Conservation (phyloP, 2,329 filamentous ascomycete genomes). For the Waltergamsia citrina region DNA sequence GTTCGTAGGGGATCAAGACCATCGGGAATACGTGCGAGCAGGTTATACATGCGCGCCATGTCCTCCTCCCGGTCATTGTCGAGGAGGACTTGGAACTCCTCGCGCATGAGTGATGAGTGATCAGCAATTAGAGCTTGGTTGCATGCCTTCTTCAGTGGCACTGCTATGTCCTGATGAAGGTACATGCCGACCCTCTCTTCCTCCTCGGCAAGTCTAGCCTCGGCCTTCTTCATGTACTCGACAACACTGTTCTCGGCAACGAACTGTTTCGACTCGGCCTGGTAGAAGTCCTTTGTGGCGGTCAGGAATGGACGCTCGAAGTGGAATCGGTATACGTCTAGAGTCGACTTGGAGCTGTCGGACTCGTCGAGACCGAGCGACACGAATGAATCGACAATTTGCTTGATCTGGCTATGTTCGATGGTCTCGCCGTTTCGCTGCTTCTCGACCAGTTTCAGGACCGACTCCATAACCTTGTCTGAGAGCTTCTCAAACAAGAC, state of each 20-base stretch:
- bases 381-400: slow-evolving; percentile 92
- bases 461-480: slow-evolving; percentile 86
- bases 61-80: slow-evolving; percentile 94
- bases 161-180: slow-evolving; percentile 80
- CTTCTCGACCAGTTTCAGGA: slow-evolving; percentile 91
- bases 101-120: slow-evolving; percentile 75
- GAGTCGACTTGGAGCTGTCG: slow-evolving; percentile 85
- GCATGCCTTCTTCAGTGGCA: slow-evolving; percentile 76
- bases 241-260: slow-evolving; percentile 95
- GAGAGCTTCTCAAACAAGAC: slow-evolving; percentile 82
- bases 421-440: slow-evolving; percentile 97
- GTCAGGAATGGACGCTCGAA: slow-evolving; percentile 89
- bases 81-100: slow-evolving; percentile 90
- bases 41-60: slow-evolving; percentile 90
- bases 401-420: slow-evolving; percentile 93
- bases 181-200: slow-evolving; percentile 90
- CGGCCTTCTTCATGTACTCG: slow-evolving; percentile 99
- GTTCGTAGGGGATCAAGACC: slow-evolving; percentile 81
- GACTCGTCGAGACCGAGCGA: slow-evolving; percentile 90
- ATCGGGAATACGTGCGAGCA: slow-evolving; percentile 81
- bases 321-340: slow-evolving; percentile 87
- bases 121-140: slow-evolving; percentile 84
- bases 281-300: slow-evolving; percentile 79
- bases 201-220: slow-evolving; percentile 80
- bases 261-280: slow-evolving; percentile 87